Percentiles rank a stretch among this genome's conserved stretches.
These are phyloP conservation scores for Rhynchospora breviuscula DNA, from an alignment of 176 grass and related monocot genomes.

Conservation along the genomic window DNA sequence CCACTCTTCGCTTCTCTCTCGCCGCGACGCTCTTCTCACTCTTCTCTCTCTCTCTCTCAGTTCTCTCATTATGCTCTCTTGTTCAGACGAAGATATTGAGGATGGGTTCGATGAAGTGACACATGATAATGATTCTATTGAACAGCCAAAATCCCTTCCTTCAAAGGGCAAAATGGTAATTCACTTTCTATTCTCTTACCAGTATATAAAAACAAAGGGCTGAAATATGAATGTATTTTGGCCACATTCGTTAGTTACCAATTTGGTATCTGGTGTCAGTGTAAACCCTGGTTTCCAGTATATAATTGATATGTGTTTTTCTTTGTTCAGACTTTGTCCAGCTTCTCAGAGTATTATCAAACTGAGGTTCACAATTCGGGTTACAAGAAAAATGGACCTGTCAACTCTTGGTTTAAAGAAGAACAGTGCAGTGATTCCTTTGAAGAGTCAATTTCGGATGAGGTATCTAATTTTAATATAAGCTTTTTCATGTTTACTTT, in stretches of 20 bases:
- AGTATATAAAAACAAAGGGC: not conserved
- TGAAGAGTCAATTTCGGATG: slow-evolving; percentile 27
- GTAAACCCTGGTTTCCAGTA: not conserved
- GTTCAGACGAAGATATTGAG: slow-evolving; percentile 19
- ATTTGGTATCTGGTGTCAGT: not conserved
- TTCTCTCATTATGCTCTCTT: not conserved
- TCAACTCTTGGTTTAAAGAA: slow-evolving; percentile 4
- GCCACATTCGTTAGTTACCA: not conserved
- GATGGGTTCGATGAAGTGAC: slow-evolving; percentile 13
- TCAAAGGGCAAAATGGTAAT: not conserved
- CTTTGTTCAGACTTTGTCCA: not conserved
- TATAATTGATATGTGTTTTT: not conserved
- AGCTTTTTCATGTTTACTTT: not conserved
- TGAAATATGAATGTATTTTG: not conserved
- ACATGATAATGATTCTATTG: slow-evolving; percentile 19
- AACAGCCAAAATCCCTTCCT: not conserved
- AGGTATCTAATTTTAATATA: not conserved
- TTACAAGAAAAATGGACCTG: not conserved
- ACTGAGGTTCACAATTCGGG: not conserved
- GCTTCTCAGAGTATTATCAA: not conserved
- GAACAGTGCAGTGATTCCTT: slow-evolving; percentile 4
- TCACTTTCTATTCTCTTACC: not conserved
- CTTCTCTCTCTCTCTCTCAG: no score
- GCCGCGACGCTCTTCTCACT: no score
- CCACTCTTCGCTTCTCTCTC: no score